These are phyloP conservation scores for Amanita rubescens DNA, from an alignment of 768 basidiomycete species.

Conservation along the genomic window DNA sequence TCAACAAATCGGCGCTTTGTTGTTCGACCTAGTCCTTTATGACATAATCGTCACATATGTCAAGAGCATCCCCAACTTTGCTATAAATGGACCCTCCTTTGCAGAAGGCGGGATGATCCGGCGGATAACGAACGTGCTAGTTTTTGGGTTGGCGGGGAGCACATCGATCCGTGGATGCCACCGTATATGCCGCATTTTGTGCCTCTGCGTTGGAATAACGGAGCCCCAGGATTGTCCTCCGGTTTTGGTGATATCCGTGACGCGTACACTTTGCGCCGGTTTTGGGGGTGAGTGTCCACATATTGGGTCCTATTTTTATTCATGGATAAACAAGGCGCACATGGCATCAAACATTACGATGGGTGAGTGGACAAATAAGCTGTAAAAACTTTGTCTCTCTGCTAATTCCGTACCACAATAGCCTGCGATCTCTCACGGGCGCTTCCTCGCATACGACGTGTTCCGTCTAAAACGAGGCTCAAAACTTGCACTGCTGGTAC, in stretches of 20 bases:
- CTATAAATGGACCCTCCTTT: constrained; percentile 7
- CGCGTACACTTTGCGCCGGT: constrained; percentile 13
- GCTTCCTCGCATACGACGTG: constrained; percentile 4
- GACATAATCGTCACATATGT: constrained; percentile 14
- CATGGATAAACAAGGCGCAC: too few relatives aligned
- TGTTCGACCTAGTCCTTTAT: constrained; percentile 13
- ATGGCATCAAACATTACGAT: too few relatives aligned
- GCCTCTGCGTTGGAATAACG: constrained; percentile 12
- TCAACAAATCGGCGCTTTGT: background rate
- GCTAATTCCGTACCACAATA: background rate
- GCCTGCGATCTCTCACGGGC: constrained; percentile 2
- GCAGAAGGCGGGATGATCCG: constrained; percentile 7
- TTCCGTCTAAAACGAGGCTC: constrained; percentile 8
- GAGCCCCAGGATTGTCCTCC: constrained; percentile 16
- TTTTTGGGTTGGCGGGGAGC: constrained; percentile 11
- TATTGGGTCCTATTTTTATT: too few relatives aligned
- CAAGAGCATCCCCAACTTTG: constrained; percentile 8
- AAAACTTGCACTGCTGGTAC: constrained; percentile 10
- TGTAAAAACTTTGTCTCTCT: too few relatives aligned
- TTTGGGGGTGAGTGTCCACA: constrained; percentile 19
- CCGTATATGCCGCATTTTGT: constrained; percentile 8
- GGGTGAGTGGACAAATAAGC: too few relatives aligned
- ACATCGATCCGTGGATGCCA: constrained; percentile 5
- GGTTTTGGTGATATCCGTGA: constrained; percentile 15
- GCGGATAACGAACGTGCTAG: constrained; percentile 11